phyloP scores from a whole-genome alignment of 2,329 filamentous ascomycete genomes.

The Hymenoscyphus albidus region DNA sequence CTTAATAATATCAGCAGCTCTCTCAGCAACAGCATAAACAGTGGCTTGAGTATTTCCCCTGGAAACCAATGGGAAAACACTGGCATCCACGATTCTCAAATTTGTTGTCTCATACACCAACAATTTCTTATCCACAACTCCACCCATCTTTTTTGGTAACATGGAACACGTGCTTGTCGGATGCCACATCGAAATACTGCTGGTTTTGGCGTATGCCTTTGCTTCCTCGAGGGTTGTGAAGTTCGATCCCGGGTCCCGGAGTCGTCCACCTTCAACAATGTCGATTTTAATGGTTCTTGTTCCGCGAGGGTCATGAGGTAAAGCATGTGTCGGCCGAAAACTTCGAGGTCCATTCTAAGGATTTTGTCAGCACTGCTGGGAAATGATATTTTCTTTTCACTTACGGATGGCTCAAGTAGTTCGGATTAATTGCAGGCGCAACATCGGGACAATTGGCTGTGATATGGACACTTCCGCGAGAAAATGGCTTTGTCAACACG shows the following conservation, averaged over 20 bases:
- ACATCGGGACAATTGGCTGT: background rate
- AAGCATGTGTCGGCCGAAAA: background rate
- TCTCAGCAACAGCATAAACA: constrained; percentile 8
- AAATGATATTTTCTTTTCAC: no score
- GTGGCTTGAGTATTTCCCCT: background rate
- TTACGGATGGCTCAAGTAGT: constrained; percentile 2
- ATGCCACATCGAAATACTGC: constrained; percentile 18
- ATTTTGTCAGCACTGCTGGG: no score
- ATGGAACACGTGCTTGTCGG: constrained; percentile 35
- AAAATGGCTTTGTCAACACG: background rate
- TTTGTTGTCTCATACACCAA: constrained; percentile 17
- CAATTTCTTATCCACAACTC: constrained; percentile 17
- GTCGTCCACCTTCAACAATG: background rate
- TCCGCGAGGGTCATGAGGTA: background rate
- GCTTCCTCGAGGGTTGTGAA: background rate
- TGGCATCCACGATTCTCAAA: constrained; percentile 12
- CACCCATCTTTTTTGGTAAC: constrained; percentile 15
- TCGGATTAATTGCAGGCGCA: background rate
- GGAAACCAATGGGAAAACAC: background rate
- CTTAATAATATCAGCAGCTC: background rate
- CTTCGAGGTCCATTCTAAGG: constrained; percentile 2
- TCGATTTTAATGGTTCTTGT: background rate
- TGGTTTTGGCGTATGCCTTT: background rate
- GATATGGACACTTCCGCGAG: constrained; percentile 12
- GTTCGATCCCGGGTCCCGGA: background rate